phyloP scores from a whole-genome alignment of 2,329 filamentous ascomycete species.

The Aureobasidium sp. region DNA sequence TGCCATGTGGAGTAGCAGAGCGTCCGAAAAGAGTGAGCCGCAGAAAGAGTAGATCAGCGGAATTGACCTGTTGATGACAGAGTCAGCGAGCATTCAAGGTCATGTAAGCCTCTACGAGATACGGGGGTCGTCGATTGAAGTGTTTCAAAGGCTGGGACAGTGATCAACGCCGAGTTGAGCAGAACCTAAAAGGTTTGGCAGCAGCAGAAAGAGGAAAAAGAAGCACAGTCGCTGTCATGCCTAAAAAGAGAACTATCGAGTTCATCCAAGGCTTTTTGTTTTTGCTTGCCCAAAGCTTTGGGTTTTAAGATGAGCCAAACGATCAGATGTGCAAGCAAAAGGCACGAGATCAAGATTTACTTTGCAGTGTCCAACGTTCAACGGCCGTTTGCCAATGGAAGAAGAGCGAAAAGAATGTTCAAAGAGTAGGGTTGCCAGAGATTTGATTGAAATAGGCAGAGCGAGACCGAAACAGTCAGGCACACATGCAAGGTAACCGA shows the following conservation, averaged over 20 bases:
- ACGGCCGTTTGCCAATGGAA: too few species aligned
- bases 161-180: too few species aligned
- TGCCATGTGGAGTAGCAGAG: background rate
- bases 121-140: too few species aligned
- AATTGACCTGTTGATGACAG: background rate
- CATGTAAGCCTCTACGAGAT: too few species aligned
- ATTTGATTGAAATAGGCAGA: background rate
- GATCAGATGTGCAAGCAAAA: background rate
- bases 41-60: background rate
- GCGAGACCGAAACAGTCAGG: background rate
- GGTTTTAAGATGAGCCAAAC: background rate
- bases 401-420: too few species aligned
- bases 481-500: background rate
- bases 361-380: background rate
- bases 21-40: background rate
- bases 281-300: background rate
- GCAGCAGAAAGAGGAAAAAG: background rate
- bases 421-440: too few species aligned
- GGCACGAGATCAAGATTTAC: background rate
- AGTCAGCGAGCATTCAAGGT: too few species aligned
- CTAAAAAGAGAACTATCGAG: background rate
- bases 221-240: background rate
- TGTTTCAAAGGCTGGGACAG: background rate
- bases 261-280: background rate
- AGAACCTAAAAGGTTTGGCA: background rate